These are phyloP conservation scores for Trypanosoma cruzi DNA, from an alignment of 208 protist genomes.

Conservation along the genomic window DNA sequence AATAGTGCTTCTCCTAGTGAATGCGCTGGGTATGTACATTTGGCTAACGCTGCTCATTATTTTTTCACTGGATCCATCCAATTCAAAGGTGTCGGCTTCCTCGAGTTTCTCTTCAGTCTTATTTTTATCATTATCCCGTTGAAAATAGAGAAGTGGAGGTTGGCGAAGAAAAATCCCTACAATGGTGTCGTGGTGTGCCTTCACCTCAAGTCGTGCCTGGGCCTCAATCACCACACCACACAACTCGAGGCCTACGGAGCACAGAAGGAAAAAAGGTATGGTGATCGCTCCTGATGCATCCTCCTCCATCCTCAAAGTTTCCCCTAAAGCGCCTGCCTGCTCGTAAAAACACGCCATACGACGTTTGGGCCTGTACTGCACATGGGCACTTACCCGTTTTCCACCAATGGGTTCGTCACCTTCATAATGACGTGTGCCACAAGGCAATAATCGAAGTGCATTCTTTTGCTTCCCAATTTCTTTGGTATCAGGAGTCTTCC, in stretches of 20 bases:
- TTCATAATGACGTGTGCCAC: slow-evolving; percentile 29
- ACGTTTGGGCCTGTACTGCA: not conserved
- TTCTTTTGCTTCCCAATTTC: slow-evolving; percentile 15
- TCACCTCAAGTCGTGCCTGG: slow-evolving; percentile 18
- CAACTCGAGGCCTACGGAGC: slow-evolving; percentile 23
- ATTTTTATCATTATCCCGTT: not conserved
- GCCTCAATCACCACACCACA: slow-evolving; percentile 27
- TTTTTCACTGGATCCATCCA: not conserved
- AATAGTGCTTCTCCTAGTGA: not conserved
- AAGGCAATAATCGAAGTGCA: slow-evolving; percentile 23
- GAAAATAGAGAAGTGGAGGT: not conserved
- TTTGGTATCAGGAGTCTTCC: slow-evolving; percentile 8
- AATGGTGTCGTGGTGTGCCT: slow-evolving; percentile 32
- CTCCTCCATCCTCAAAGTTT: not conserved
- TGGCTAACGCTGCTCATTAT: not conserved
- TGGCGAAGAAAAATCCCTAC: slow-evolving; percentile 28
- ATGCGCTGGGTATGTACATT: not conserved
- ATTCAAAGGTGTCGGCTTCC: not conserved
- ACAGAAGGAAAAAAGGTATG: slow-evolving; percentile 42
- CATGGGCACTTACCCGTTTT: not conserved
- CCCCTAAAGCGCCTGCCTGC: not conserved
- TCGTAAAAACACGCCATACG: not conserved
- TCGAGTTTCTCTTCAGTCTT: not conserved
- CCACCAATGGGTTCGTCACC: not conserved
- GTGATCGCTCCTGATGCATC: not conserved